A percentile compares a stretch with the other conserved stretches of the same genome.
Evolutionary conservation across 1,139 yeast species (phyloP).

Genomic region (Casaregolazyma lundiana): DNA sequence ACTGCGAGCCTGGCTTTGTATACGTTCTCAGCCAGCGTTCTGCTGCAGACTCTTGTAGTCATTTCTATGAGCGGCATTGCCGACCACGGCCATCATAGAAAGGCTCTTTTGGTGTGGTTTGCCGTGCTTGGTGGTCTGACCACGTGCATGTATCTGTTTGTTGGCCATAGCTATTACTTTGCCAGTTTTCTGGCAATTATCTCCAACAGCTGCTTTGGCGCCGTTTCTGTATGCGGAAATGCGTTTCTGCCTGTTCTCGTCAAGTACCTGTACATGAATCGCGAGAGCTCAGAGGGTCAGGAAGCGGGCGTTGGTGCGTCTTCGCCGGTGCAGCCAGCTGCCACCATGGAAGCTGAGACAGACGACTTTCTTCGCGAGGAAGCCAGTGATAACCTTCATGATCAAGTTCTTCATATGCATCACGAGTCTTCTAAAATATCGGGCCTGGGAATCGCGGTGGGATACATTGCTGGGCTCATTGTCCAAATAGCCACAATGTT

Average conservation of each 20-base stretch:
- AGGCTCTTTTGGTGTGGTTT: slow-evolving; percentile 46
- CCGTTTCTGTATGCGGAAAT: slow-evolving; percentile 71
- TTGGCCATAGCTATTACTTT: slow-evolving; percentile 46
- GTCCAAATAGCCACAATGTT: slow-evolving; percentile 56
- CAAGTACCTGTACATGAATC: slow-evolving; percentile 32
- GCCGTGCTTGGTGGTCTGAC: slow-evolving; percentile 52
- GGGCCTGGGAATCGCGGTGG: slow-evolving; percentile 63
- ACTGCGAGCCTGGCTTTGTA: slow-evolving; percentile 66
- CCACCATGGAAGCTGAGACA: not conserved
- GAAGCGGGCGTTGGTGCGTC: not conserved
- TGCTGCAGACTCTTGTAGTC: slow-evolving; percentile 60
- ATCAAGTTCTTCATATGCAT: slow-evolving; percentile 10
- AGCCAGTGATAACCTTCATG: not conserved
- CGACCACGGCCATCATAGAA: slow-evolving; percentile 53
- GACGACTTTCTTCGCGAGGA: not conserved
- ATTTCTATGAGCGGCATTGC: slow-evolving; percentile 65
- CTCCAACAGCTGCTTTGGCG: slow-evolving; percentile 66
- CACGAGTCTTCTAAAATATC: slow-evolving; percentile 42
- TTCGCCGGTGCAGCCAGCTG: not conserved
- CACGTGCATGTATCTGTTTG: slow-evolving; percentile 43
- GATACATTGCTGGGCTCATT: slow-evolving; percentile 58
- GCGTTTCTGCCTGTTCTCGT: slow-evolving; percentile 59
- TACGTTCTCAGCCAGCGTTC: slow-evolving; percentile 60
- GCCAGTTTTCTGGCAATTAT: slow-evolving; percentile 54
- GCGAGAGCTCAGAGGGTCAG: too few relatives aligned